A percentile compares a stretch with the other conserved stretches of the same genome.
These are phyloP conservation scores for Euclidium syriacum DNA, from an alignment of 345 rosid genomes.

Conservation along the genomic window DNA sequence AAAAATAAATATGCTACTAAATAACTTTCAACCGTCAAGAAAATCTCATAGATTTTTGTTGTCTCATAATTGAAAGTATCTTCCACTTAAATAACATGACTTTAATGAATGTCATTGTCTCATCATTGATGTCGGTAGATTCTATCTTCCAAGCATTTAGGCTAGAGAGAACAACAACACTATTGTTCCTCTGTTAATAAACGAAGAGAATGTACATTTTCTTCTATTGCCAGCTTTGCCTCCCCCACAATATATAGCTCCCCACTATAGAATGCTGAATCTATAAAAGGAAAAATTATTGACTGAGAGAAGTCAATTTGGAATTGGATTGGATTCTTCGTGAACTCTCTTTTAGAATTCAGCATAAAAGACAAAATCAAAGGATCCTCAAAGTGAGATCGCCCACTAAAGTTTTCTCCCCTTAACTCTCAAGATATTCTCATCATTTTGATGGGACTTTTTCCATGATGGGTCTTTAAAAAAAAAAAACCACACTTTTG, in stretches of 20 bases:
- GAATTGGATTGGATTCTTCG: conserved; percentile 23
- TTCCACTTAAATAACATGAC: neutral
- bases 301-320: conserved; percentile 21
- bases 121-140: conserved; percentile 8
- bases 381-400: conserved; percentile 19
- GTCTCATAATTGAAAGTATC: neutral
- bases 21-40: neutral
- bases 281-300: conserved; percentile 25
- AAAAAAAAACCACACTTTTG: neutral
- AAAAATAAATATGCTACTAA: neutral
- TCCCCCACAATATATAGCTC: conserved; percentile 52
- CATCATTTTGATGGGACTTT: conserved; percentile 1
- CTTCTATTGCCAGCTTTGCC: conserved; percentile 39
- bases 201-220: conserved; percentile 35
- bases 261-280: conserved; percentile 66
- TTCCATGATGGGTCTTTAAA: neutral
- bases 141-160: conserved; percentile 62
- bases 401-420: neutral
- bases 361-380: conserved; percentile 1
- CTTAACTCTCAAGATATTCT: conserved; percentile 2
- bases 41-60: conserved; percentile 16
- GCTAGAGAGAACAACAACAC: conserved; percentile 29
- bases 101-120: conserved; percentile 10
- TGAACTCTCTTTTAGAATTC: conserved; percentile 14
- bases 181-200: conserved; percentile 43